Evolutionary conservation across 805 yeast species (phyloP), one percentile per base, ranked within the genome.

Genomic region (Metschnikowia dekortorum): DNA sequence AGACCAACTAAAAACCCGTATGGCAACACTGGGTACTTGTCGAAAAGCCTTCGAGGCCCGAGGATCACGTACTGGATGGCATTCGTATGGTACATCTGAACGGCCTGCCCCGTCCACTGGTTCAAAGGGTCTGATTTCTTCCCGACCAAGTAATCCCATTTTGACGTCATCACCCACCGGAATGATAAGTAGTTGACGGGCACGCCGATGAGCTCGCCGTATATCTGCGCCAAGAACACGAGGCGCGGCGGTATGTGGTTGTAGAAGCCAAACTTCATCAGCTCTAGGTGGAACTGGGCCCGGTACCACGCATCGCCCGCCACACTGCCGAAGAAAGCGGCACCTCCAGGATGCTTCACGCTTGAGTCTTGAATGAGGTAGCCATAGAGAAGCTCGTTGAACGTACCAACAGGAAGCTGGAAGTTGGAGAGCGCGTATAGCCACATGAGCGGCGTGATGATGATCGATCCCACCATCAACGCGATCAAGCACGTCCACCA

Each of bases 241-340:
- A 69, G 61, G 34, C 65, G 69, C 1, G 84, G 84, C 0, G 83
- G 82, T 13, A 80, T 58, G 53, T 75, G 75, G 61, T 75, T 78
- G 63, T 80, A 80, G 54, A 78, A 77, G 1, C 83, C 84, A 6
- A 79, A 63, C 54, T 78, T 75, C 66, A 75, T 73, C 58, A 62
- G 60, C 39, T 63, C 63, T 50, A 65, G 53, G 50, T 62, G 63
- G 50, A 61, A 75, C 54, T 78, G 81, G 0, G 81, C 79, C 33
- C 81, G 56, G 51, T 76, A 76, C 80, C 80, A 76, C 2, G 80
- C 78, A 57, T 78, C 75, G 1, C 82, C 82, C 0, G 82, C 77
- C n/a, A 78, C 64, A 8, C 80, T 74, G 4, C 80, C 80, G 56
- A 75, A 78, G 3, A 76, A 68, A 1, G 75, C 61, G 4, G 80